A percentile compares a stretch with the other conserved stretches of the same genome.
phyloP scores from a whole-genome alignment of 805 yeast genomes.

The Metschnikowia santaceciliae region DNA sequence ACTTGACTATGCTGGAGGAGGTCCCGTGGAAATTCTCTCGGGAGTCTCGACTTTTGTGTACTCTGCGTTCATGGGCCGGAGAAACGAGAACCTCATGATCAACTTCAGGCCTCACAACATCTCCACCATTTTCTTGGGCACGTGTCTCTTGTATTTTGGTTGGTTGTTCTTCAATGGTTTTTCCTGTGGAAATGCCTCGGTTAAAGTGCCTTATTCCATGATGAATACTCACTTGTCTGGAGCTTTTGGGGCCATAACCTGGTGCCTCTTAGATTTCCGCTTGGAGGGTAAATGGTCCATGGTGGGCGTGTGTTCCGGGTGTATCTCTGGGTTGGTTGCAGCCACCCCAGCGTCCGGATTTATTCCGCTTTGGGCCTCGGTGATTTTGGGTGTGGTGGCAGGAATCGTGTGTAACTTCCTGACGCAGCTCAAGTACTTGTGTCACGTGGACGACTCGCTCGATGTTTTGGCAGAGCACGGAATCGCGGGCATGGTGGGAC shows the following conservation, averaged over 20 bases:
- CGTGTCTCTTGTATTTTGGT: constrained; percentile 84
- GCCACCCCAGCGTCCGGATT: constrained; percentile 94
- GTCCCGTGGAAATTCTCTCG: constrained; percentile 89
- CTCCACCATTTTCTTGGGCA: constrained; percentile 85
- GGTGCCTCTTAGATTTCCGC: constrained; percentile 88
- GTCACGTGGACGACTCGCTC: constrained; percentile 84
- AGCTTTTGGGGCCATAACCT: constrained; percentile 83
- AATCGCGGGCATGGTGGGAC: constrained; percentile 87
- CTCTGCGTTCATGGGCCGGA: constrained; percentile 73
- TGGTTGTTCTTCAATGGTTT: constrained; percentile 97
- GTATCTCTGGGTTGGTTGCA: constrained; percentile 93
- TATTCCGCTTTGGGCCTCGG: constrained; percentile 89
- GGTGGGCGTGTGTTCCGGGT: constrained; percentile 93
- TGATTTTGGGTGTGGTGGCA: constrained; percentile 74
- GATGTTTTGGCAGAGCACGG: constrained; percentile 99
- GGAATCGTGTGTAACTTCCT: constrained; percentile 86
- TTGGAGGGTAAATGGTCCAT: constrained; percentile 89
- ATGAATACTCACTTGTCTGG: constrained; percentile 91
- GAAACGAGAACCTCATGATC: constrained; percentile 71
- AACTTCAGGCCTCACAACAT: constrained; percentile 95
- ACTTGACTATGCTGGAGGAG: constrained; percentile 96
- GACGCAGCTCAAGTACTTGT: constrained; percentile 78
- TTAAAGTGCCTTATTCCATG: constrained; percentile 83
- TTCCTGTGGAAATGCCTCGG: constrained; percentile 74
- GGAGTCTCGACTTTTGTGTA: constrained; percentile 90